Conservation (phyloP, 306 rosid species). For the Medicago arabica region DNA sequence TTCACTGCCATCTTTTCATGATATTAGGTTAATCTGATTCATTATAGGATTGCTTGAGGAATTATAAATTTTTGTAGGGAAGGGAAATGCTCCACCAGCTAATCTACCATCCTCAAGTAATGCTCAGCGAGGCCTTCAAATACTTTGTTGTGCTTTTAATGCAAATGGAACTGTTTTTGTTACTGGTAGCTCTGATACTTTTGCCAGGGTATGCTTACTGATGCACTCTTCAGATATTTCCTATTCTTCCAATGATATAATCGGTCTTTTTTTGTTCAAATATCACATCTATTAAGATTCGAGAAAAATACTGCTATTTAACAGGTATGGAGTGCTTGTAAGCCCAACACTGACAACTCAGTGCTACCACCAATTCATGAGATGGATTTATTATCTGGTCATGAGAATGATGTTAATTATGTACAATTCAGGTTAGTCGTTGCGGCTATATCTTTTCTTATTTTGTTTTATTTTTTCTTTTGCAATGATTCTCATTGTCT, state of each 20-base stretch:
- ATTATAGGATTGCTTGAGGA: slow-evolving; percentile 40
- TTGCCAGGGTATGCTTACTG: slow-evolving; percentile 71
- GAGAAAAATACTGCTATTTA: slow-evolving; percentile 40
- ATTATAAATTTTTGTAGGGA: slow-evolving; percentile 62
- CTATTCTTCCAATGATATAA: slow-evolving; percentile 35
- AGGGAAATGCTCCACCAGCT: slow-evolving; percentile 59
- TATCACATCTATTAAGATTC: slow-evolving; percentile 43
- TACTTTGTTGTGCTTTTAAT: slow-evolving; percentile 90
- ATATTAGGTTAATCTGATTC: slow-evolving; percentile 34
- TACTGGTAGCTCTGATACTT: slow-evolving; percentile 91
- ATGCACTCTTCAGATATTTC: slow-evolving; percentile 38
- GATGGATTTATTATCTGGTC: slow-evolving; percentile 86
- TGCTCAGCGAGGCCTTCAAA: slow-evolving; percentile 66
- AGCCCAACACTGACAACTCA: slow-evolving; percentile 59
- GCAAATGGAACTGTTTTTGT: slow-evolving; percentile 93
- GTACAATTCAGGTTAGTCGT: slow-evolving; percentile 86
- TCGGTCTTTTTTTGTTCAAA: slow-evolving; percentile 39
- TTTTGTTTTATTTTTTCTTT: slow-evolving; percentile 31
- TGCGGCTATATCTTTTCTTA: slow-evolving; percentile 26
- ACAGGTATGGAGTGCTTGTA: slow-evolving; percentile 90
- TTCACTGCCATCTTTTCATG: slow-evolving; percentile 34
- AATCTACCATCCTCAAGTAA: slow-evolving; percentile 67
- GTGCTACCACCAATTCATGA: slow-evolving; percentile 78
- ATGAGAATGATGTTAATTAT: slow-evolving; percentile 89
- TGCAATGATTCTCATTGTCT: slow-evolving; percentile 34